Conservation (phyloP, 805 yeast species). For the Sporopachydermia lactativora region DNA sequence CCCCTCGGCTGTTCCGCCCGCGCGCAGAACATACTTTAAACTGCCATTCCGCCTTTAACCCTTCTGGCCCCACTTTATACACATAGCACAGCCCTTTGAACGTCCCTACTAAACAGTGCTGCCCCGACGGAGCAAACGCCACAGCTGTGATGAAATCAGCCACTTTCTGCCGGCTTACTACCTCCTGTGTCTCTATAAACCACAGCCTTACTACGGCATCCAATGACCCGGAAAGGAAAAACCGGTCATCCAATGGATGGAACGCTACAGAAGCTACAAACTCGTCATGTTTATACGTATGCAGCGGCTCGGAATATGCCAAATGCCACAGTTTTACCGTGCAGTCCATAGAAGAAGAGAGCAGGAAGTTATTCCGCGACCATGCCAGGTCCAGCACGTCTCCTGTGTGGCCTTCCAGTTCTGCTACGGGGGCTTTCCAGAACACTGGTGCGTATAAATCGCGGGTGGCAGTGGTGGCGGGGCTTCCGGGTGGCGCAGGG, state of each 20-base stretch:
- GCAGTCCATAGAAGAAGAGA: slow-evolving; percentile 74
- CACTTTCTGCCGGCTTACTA: slow-evolving; percentile 45
- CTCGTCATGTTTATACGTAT: slow-evolving; percentile 59
- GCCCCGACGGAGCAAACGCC: slow-evolving; percentile 51
- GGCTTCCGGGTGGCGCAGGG: background rate
- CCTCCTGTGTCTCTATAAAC: slow-evolving; percentile 65
- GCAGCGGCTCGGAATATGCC: slow-evolving; percentile 46
- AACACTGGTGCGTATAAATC: slow-evolving; percentile 61
- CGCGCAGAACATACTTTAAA: slow-evolving; percentile 14
- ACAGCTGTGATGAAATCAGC: slow-evolving; percentile 63
- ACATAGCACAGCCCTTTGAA: slow-evolving; percentile 56
- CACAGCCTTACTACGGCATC: slow-evolving; percentile 68
- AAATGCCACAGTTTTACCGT: slow-evolving; percentile 80
- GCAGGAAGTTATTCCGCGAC: slow-evolving; percentile 73
- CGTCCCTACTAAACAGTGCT: slow-evolving; percentile 55
- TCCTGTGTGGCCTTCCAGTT: slow-evolving; percentile 51
- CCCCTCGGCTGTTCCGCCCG: slow-evolving; percentile 24
- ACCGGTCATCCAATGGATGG: slow-evolving; percentile 79
- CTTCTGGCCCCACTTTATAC: slow-evolving; percentile 24
- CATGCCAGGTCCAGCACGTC: slow-evolving; percentile 71
- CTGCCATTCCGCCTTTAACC: background rate
- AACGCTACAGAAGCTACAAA: slow-evolving; percentile 70
- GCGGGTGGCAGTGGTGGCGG: background rate
- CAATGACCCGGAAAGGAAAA: slow-evolving; percentile 69
- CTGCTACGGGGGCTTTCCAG: slow-evolving; percentile 45